These are phyloP conservation scores for Dendrobium officinale DNA, from an alignment of 106 monocot genomes.

Conservation along the genomic window DNA sequence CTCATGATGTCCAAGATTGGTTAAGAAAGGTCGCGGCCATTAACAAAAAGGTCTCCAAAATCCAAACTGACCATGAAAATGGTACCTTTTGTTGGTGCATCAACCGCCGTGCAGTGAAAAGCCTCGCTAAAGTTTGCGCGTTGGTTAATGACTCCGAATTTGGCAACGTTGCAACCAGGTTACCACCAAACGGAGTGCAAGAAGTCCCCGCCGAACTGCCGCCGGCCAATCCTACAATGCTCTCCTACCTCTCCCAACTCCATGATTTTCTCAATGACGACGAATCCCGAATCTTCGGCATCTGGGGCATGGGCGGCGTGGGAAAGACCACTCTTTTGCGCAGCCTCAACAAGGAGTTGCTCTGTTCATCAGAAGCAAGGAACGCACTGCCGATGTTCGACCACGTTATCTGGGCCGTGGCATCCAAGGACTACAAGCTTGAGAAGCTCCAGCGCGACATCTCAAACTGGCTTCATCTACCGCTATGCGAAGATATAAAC, in stretches of 20 bases:
- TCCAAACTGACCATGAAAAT: neutral
- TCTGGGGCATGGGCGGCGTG: conserved; percentile 26
- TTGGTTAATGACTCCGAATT: neutral
- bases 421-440: neutral
- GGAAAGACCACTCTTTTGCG: conserved; percentile 22
- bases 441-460: conserved; percentile 3
- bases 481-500: neutral
- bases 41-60: neutral
- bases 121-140: neutral
- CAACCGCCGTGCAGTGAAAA: neutral
- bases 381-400: neutral
- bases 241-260: neutral
- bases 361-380: neutral
- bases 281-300: conserved; percentile 5
- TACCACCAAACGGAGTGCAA: neutral
- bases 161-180: neutral
- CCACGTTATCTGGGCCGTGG: conserved; percentile 2
- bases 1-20: neutral
- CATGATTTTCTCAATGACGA: neutral
- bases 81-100: neutral
- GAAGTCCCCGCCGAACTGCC: neutral
- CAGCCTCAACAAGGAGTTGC: conserved; percentile 4
- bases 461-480: neutral
- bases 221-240: neutral
- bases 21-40: neutral